Conservation (phyloP, 352 stramenopile species). For the Aphanomyces cochlioides region DNA sequence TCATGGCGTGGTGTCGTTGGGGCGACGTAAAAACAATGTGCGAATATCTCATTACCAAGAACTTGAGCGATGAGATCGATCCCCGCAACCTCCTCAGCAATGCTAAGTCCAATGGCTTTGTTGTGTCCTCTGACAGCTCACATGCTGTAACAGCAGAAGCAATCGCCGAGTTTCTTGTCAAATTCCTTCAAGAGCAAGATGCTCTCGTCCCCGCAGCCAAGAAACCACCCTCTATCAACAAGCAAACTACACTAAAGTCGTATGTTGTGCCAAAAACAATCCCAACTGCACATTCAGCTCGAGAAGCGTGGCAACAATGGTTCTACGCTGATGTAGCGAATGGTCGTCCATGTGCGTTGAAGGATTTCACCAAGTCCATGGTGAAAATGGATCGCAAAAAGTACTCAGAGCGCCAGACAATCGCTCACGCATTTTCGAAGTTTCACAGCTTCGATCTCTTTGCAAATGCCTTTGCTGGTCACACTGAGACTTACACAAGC, state of each 20-base stretch:
- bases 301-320: background rate
- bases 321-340: background rate
- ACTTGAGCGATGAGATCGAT: too few species aligned
- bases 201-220: background rate
- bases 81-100: too few species aligned
- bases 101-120: too few species aligned
- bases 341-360: background rate
- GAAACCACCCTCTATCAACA: background rate
- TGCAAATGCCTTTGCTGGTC: background rate
- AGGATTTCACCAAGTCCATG: background rate
- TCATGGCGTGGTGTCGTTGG: too few species aligned
- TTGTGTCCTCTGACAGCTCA: too few species aligned
- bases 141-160: background rate
- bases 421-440: background rate
- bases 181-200: background rate
- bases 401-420: background rate
- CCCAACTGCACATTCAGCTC: background rate
- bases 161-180: too few species aligned
- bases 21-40: too few species aligned
- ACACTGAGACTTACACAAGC: background rate
- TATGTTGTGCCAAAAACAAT: slow-evolving; percentile 1
- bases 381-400: background rate
- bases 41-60: too few species aligned
- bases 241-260: background rate
- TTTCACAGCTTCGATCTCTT: background rate